Conservation (phyloP, 257 asterid species). For the Handroanthus guayacan region DNA sequence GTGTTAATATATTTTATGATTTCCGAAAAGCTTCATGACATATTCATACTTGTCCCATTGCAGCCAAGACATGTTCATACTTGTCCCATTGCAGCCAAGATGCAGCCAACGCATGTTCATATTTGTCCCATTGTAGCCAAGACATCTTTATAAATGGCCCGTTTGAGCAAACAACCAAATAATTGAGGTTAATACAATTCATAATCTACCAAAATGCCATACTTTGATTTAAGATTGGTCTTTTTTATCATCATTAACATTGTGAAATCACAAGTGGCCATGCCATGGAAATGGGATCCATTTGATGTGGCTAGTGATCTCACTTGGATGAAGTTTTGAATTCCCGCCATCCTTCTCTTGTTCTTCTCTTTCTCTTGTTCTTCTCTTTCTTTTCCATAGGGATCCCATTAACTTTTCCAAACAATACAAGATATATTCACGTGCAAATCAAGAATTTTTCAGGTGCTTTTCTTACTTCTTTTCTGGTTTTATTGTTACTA, state of each 20-base stretch:
- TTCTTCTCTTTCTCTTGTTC: conserved; percentile 26
- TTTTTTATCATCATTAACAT: neutral
- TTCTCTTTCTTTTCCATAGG: conserved; percentile 23
- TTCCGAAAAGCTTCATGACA: too few relatives aligned
- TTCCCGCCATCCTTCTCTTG: conserved; percentile 14
- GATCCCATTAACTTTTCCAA: conserved; percentile 16
- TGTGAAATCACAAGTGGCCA: conserved; percentile 1
- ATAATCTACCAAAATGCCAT: neutral
- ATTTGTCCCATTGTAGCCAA: too few relatives aligned
- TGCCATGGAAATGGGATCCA: conserved; percentile 30
- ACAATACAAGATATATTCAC: neutral
- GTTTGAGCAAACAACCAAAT: too few relatives aligned
- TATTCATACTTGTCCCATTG: too few relatives aligned
- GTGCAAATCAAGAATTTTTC: conserved; percentile 27
- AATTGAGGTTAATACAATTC: too few relatives aligned
- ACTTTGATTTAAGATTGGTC: conserved; percentile 19
- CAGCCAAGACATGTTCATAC: too few relatives aligned
- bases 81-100: too few relatives aligned
- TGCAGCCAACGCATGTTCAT: too few relatives aligned
- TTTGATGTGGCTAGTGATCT: conserved; percentile 4
- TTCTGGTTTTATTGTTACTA: conserved; percentile 17
- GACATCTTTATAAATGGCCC: too few relatives aligned
- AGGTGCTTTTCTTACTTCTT: neutral
- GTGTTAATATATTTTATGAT: too few relatives aligned
- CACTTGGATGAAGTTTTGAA: conserved; percentile 26